Evolutionary conservation across 2,329 filamentous ascomycete genomes (phyloP).

Genomic region (Zalaria obscura): DNA sequence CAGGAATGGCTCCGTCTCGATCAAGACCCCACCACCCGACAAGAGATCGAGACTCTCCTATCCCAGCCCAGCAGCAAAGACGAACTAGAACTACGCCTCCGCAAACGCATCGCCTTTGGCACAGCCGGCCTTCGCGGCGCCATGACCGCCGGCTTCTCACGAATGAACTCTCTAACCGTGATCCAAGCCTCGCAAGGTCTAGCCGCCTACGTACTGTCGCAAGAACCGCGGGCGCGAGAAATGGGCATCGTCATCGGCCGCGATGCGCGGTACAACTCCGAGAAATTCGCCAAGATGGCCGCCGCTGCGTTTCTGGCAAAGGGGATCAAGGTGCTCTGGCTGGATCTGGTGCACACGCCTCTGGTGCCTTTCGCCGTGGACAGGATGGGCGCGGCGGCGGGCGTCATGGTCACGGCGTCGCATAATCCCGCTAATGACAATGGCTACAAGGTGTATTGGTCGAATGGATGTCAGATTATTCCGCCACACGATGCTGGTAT

Average conservation of each 20-base stretch:
- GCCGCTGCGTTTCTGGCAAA: slow-evolving; percentile 45
- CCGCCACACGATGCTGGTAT: slow-evolving; percentile 47
- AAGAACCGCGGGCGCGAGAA: slow-evolving; percentile 21
- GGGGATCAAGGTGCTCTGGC: slow-evolving; percentile 45
- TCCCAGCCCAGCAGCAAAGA: slow-evolving; percentile 24
- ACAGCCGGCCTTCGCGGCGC: slow-evolving; percentile 48
- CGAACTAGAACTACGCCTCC: slow-evolving; percentile 39
- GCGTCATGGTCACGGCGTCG: slow-evolving; percentile 53
- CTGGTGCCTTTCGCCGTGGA: slow-evolving; percentile 47
- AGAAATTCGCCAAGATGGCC: slow-evolving; percentile 44
- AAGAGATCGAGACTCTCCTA: slow-evolving; percentile 40
- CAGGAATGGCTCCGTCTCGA: slow-evolving; percentile 46
- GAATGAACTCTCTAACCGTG: slow-evolving; percentile 23
- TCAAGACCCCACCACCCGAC: slow-evolving; percentile 36
- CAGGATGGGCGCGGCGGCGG: slow-evolving; percentile 39
- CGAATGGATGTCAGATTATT: slow-evolving; percentile 52
- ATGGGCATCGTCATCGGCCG: slow-evolving; percentile 45
- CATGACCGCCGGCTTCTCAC: slow-evolving; percentile 50
- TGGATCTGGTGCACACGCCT: slow-evolving; percentile 44
- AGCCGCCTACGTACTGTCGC: slow-evolving; percentile 41
- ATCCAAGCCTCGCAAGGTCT: slow-evolving; percentile 48
- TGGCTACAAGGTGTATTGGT: slow-evolving; percentile 55
- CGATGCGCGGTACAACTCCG: slow-evolving; percentile 49
- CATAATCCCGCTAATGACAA: slow-evolving; percentile 52
- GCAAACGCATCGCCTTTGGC: slow-evolving; percentile 45